Evolutionary conservation across 768 basidiomycete species (phyloP), one percentile per base, ranked within the genome.

Genomic region (Hirschioporus abietinus): DNA sequence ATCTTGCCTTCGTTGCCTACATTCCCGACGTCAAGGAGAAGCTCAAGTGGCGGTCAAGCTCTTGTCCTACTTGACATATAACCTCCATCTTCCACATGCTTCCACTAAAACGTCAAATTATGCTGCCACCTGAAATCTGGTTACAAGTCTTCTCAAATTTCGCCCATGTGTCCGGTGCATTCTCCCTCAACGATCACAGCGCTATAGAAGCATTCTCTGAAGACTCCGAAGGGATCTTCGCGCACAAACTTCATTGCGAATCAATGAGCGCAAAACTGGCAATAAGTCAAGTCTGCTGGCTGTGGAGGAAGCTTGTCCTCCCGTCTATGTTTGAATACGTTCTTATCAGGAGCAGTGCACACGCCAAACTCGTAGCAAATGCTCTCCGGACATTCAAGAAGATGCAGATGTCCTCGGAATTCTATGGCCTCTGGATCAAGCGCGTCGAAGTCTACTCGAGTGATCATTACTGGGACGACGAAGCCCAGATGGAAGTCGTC

Each of bases 311-410:
- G 15, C 60, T 61, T 23, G 23, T 61, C 10, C 60, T 61, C 24
- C 60, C 60, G 3, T 61, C 23, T 24, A 3, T 61, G 25, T 61
- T 61, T 15, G 60, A 61, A 61, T 61, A 61, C 60, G 60, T 61
- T 25, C 15, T 61, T 3, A 61, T 61, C 60, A 61, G 30, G 60
- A 61, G 30, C 23, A 25, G 25, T 15, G 25, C 25, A 61, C 60
- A 61, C 20, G 60, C 60, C 23, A 25, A 25, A 15, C 5, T 25
- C 24, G 30, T 61, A 25, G 60, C 60, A 61, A 34, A 25, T 5
- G 60, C 30, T 24, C 60, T 25, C 12, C 10, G 60, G 15, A 24
- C 5, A 3, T 25, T 25, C 30, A 61, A 61, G 24, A 61, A 34
- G 3, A 61, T 12, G 23, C 24, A 61, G 15, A 61, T 23, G 17